Base-by-base conservation (phyloP, 176 grass and related monocot species). In the Oryza brachyantha region DNA sequence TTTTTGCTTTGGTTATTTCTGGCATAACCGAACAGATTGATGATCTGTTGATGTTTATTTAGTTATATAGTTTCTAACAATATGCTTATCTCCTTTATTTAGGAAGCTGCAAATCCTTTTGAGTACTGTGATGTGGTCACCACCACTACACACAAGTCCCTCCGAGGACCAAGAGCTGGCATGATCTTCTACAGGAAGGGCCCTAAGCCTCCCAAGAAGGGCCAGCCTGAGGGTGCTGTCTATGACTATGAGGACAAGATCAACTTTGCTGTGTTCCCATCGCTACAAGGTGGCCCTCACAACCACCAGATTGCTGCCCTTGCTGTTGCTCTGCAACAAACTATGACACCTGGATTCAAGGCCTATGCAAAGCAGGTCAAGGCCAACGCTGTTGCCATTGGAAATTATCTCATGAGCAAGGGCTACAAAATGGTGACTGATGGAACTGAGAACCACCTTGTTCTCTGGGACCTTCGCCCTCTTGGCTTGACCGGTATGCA, bases 101-200 rank as follows among this genome's bases (percentile, higher is more conserved):
- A 99, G 96, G 96, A 96, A 89, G 96, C 96, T 70, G 88, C 92
- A 48, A 95, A 99, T 70, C 96, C 96, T 40, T 99, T 99, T 12
- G 96, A 99, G 13, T 96, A 78, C 32, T 99, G 88, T 79, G 96
- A 99, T 76, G 81, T 99, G 46, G 96, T 99, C 31, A 99, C 96
- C 5, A 99, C 96, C 13, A 99, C 96, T 40, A 99, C 96, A 6
- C 96, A 99, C 84, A 99, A 95, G 84, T 91, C 87, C 73, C 96
- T 99, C 29, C 68, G 96, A 63, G 96, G 92, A 12, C 96, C 96
- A 59, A 94, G 96, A 58, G 82, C 96, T 73, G 96, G 96, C 31
- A 99, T 99, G 96, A 99, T 99, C 61, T 99, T 99, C 80, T 99
- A 95, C 86, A 92, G 92, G 68, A 99, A 99, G 77, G 96, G 96